Evolutionary conservation across 2,329 filamentous ascomycete species (phyloP).

Genomic region (Alternaria brassicicola): DNA sequence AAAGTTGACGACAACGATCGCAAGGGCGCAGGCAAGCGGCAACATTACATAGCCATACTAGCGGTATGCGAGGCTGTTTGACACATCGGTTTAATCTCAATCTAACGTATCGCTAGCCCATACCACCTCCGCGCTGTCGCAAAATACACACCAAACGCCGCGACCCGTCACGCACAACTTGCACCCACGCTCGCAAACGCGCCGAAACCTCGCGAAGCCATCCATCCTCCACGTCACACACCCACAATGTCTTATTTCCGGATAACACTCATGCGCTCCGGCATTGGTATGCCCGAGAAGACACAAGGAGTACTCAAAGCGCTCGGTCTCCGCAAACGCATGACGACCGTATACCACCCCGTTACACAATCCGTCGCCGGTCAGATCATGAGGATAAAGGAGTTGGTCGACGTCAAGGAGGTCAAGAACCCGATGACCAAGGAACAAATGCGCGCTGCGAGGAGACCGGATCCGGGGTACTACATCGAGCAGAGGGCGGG

Average conservation of each 20-base stretch:
- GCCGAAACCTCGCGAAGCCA: not conserved
- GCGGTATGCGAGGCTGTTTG: not conserved
- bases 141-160: not conserved
- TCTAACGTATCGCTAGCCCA: not conserved
- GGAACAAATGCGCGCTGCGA: conserved; percentile 70
- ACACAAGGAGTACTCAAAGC: conserved; percentile 81
- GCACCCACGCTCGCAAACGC: conserved; percentile 2
- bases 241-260: conserved; percentile 78
- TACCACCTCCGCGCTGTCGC: not conserved
- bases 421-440: conserved; percentile 69
- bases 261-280: conserved; percentile 86
- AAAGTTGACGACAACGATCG: conserved; percentile 11
- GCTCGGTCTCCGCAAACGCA: conserved; percentile 82
- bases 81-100: not conserved
- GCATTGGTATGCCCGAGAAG: conserved; percentile 81
- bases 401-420: conserved; percentile 82
- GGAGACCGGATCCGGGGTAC: conserved; percentile 80
- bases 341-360: conserved; percentile 87
- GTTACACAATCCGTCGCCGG: conserved; percentile 81
- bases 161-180: not conserved
- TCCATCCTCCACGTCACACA: not conserved
- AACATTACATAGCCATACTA: conserved; percentile 3
- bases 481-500: conserved; percentile 68
- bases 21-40: conserved; percentile 3
- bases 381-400: conserved; percentile 93